Evolutionary conservation across 768 basidiomycete species (phyloP).

Genomic region (Phlebiopsis flavidoalba): DNA sequence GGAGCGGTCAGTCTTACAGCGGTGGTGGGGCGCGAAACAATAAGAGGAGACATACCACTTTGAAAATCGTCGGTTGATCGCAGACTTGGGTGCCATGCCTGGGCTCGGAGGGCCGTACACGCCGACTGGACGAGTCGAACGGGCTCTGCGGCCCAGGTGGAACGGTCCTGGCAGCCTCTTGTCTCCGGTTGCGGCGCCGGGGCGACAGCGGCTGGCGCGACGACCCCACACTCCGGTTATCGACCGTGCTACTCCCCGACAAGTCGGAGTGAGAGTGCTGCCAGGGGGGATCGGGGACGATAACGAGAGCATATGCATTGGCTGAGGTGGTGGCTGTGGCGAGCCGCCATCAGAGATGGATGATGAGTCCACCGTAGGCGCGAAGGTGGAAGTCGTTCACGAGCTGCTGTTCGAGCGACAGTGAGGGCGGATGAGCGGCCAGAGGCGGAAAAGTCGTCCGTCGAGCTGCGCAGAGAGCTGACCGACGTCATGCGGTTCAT

Average conservation of each 20-base stretch:
- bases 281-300: slow-evolving; percentile 49
- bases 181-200: slow-evolving; percentile 21
- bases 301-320: slow-evolving; percentile 68
- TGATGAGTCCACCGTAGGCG: slow-evolving; percentile 59
- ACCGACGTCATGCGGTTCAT: slow-evolving; percentile 63
- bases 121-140: slow-evolving; percentile 45
- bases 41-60: slow-evolving; percentile 65
- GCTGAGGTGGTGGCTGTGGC: slow-evolving; percentile 47
- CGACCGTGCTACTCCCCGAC: slow-evolving; percentile 15
- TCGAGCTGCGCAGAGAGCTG: slow-evolving; percentile 69
- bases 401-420: slow-evolving; percentile 71
- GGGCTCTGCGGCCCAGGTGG: slow-evolving; percentile 36
- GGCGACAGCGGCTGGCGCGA: slow-evolving; percentile 19
- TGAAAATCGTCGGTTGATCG: slow-evolving; percentile 86
- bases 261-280: slow-evolving; percentile 19
- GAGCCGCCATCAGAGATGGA: slow-evolving; percentile 62
- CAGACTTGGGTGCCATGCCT: slow-evolving; percentile 55
- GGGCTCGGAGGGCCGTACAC: slow-evolving; percentile 55
- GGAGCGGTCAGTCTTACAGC: background rate
- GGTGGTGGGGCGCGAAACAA: background rate
- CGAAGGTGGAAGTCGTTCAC: slow-evolving; percentile 70
- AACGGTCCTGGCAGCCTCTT: slow-evolving; percentile 31
- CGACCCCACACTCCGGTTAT: slow-evolving; percentile 14
- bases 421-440: slow-evolving; percentile 71
- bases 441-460: slow-evolving; percentile 61